A percentile compares a stretch with the other conserved stretches of the same genome.
Evolutionary conservation across 768 basidiomycete genomes (phyloP).

Genomic region (Psilocybe subaeruginosa): DNA sequence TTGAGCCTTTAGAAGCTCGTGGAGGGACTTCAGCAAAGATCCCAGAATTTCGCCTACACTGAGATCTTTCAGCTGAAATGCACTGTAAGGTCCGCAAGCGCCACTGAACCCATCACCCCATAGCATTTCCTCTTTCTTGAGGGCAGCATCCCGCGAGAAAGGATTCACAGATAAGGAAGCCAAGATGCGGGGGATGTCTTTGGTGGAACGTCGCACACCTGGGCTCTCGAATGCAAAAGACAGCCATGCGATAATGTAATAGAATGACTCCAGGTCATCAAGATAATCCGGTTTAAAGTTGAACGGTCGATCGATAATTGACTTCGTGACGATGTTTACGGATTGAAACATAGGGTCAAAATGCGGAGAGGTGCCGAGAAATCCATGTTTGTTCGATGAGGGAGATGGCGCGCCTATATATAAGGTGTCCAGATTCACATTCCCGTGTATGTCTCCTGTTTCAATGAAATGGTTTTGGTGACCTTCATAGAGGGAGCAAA

Average conservation of each 20-base stretch:
- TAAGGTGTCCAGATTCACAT: background rate
- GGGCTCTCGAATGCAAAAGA: background rate
- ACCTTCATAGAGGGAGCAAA: background rate
- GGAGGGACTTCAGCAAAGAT: background rate
- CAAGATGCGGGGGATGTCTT: background rate
- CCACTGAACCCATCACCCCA: background rate
- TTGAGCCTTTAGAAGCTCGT: background rate
- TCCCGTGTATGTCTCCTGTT: background rate
- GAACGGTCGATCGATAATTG: background rate
- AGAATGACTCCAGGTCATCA: constrained; percentile 3
- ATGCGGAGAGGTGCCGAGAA: background rate
- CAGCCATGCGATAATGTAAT: constrained; percentile 4
- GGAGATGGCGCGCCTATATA: background rate
- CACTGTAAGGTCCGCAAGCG: background rate
- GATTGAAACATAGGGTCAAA: constrained; percentile 3
- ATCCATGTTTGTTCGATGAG: background rate
- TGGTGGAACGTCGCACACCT: background rate
- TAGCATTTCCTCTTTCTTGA: constrained; percentile 3
- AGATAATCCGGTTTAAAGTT: background rate
- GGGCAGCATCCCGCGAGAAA: background rate
- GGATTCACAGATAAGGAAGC: background rate
- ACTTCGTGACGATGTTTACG: background rate
- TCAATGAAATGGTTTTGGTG: background rate
- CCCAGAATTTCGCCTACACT: background rate
- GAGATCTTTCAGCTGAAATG: background rate